Base-by-base conservation (phyloP, 306 rosid genomes). In the Cyamopsis tetragonoloba region DNA sequence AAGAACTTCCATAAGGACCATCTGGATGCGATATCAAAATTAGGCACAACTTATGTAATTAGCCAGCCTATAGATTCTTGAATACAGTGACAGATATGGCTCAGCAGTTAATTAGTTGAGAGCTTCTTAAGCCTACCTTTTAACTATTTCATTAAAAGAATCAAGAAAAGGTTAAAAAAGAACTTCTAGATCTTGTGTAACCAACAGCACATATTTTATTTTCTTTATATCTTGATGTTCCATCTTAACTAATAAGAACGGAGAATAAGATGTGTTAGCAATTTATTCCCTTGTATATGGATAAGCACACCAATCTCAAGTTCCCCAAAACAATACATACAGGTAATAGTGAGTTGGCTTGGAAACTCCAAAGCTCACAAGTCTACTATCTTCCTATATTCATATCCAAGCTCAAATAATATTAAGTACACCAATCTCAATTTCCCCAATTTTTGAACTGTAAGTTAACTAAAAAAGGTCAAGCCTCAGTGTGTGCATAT, bases 351-450 rank as follows among this genome's bases (percentile, higher is more conserved):
- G 46, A 37, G 46, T 12, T 26, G 26, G 19, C 59, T 34, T 32
- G 17, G 61, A 55, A 17, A 42, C 6, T 50, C 56, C 17, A 43
- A 62, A 41, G 20, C 71, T 62, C 53, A 71, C 4, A 24, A 34
- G 11, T 34, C 46, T 34, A 50, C 41, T n/a, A n/a, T n/a, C n/a
- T n/a, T n/a, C n/a, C 18, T 19, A 23, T 56, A 64, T 46, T 55
- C 11, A 31, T 15, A 30, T 1, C 46, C 61, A 37, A 46, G 72
- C 46, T 62, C 64, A 46, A 63, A 23, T 44, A 69, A 34, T 68
- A 54, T 77, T 61, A 62, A 47, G 28, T 26, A 58, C 48, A 37
- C 15, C 48, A 70, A 14, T 23, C 48, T 54, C 38, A 53, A 34
- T 42, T 55, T 53, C 37, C 54, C 53, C 4, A 18, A 32, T 44